phyloP scores from a whole-genome alignment of 2,329 filamentous ascomycete species.

The Fusarium camptoceras region DNA sequence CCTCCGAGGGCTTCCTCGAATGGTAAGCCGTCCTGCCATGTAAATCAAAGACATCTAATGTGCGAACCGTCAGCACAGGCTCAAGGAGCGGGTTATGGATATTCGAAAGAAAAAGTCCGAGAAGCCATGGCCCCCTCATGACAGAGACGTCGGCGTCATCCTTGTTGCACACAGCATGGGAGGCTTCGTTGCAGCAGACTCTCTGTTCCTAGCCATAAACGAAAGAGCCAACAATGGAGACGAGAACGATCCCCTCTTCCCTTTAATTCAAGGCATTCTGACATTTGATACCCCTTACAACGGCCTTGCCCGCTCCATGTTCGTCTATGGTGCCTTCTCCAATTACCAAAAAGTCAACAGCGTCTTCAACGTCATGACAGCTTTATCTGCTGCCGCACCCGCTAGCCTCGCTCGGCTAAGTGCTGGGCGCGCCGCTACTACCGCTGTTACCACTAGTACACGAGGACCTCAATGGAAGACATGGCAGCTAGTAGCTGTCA shows the following conservation, averaged over 20 bases:
- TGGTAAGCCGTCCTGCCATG: slow-evolving; percentile 52
- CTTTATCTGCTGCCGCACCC: slow-evolving; percentile 62
- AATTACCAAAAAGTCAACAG: slow-evolving; percentile 68
- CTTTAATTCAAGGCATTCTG: slow-evolving; percentile 81
- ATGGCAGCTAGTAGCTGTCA: slow-evolving; percentile 77
- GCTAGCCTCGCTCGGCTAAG: slow-evolving; percentile 54
- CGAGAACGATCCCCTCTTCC: slow-evolving; percentile 71
- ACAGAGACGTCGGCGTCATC: slow-evolving; percentile 83
- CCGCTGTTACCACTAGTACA: slow-evolving; percentile 40
- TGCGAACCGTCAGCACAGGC: slow-evolving; percentile 59
- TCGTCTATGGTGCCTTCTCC: slow-evolving; percentile 70
- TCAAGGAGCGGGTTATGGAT: slow-evolving; percentile 84
- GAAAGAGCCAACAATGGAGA: slow-evolving; percentile 64
- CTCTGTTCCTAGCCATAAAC: slow-evolving; percentile 77
- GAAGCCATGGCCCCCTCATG: slow-evolving; percentile 80
- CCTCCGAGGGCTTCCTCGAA: slow-evolving; percentile 58
- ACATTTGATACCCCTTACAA: slow-evolving; percentile 90
- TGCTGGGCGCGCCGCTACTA: slow-evolving; percentile 31
- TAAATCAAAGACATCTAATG: neutral
- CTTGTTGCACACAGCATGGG: slow-evolving; percentile 88
- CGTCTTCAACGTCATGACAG: slow-evolving; percentile 69
- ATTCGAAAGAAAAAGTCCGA: slow-evolving; percentile 75
- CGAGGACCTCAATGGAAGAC: slow-evolving; percentile 61
- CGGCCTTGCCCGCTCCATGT: slow-evolving; percentile 70
- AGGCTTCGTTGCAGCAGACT: slow-evolving; percentile 86